phyloP scores from a whole-genome alignment of 139 green algal genomes.

The Chlorella sp. region DNA sequence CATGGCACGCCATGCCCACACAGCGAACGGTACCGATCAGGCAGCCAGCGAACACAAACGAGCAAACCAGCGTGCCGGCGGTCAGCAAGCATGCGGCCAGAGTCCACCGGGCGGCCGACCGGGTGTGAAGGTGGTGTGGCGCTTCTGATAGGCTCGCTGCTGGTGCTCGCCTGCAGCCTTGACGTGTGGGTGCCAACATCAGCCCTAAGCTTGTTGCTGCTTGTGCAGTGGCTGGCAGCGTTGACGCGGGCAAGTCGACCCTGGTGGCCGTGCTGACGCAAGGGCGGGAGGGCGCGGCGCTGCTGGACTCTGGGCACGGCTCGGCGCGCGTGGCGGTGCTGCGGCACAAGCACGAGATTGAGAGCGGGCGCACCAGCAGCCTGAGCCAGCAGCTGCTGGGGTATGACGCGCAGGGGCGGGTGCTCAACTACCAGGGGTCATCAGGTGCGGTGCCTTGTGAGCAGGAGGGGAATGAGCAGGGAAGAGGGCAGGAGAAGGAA shows the following conservation, averaged over 20 bases:
- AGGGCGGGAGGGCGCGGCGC: constrained; percentile 50
- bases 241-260: constrained; percentile 75
- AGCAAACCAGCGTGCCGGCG: too few relatives aligned
- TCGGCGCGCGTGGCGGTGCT: constrained; percentile 68
- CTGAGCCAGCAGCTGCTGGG: constrained; percentile 57
- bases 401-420: constrained; percentile 54
- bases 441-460: constrained; percentile 4
- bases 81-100: too few relatives aligned
- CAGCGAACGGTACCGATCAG: too few relatives aligned
- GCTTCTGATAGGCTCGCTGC: too few relatives aligned
- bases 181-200: too few relatives aligned
- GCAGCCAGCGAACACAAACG: too few relatives aligned
- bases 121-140: too few relatives aligned
- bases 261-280: constrained; percentile 75
- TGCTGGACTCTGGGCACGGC: constrained; percentile 73
- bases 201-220: too few relatives aligned
- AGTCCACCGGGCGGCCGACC: too few relatives aligned
- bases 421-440: constrained; percentile 59
- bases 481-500: neutral
- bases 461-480: neutral
- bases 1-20: too few relatives aligned
- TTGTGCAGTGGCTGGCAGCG: constrained; percentile 53
- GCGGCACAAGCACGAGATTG: constrained; percentile 83
- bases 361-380: constrained; percentile 67
- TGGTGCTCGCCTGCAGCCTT: too few relatives aligned